Base-by-base conservation (phyloP, 1,284 basidiomycete species). In the Phellinidium pouzarii region DNA sequence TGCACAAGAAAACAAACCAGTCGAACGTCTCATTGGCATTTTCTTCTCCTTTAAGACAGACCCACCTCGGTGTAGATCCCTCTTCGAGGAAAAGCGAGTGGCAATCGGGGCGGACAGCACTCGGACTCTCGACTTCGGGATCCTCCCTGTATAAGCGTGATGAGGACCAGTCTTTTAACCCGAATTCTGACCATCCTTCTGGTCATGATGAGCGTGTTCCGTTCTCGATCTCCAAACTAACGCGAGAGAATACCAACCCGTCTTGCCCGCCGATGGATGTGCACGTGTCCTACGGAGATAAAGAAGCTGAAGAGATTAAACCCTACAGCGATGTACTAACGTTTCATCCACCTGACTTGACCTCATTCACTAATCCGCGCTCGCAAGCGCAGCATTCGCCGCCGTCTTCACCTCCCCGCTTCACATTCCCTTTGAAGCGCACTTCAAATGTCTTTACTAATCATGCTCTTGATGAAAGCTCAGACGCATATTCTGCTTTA, bases 401-500 rank as follows among this genome's bases (percentile, higher is more conserved):
- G 11, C 2, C 3, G 11, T 34, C 31, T 11, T 34, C 31, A 34
- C 31, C 31, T 8, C 31, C 31, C 14, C 31, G 31, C 6, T 14
- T 7, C 14, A 8, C 31, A 11, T 34, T 34, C 14, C 31, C 31
- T 34, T 34, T 14, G 14, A 34, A 34, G 31, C 31, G 31, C 14
- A 11, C 31, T 8, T 7, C 31, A 34, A 8, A 8, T 7, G 31
- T 7, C 31, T 11, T 14, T 34, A 7, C 31, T 8, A 34, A 34
- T 11, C 31, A 34, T 8, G 31, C 3, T 8, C 6, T 34, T 8
- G 31, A 8, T 34, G 11, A 11, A 14, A 34, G 11, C 31, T 8
- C 11, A 38, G 48, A 57, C 26, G 68, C 70, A 4, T 74, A 79
- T 43, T 52, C 61, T 5, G 69, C 66, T 51, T 56, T 62, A 2